Evolutionary conservation across 768 basidiomycete genomes (phyloP), one percentile per base, ranked within the genome.

Genomic region (Lactarius deliciosus): DNA sequence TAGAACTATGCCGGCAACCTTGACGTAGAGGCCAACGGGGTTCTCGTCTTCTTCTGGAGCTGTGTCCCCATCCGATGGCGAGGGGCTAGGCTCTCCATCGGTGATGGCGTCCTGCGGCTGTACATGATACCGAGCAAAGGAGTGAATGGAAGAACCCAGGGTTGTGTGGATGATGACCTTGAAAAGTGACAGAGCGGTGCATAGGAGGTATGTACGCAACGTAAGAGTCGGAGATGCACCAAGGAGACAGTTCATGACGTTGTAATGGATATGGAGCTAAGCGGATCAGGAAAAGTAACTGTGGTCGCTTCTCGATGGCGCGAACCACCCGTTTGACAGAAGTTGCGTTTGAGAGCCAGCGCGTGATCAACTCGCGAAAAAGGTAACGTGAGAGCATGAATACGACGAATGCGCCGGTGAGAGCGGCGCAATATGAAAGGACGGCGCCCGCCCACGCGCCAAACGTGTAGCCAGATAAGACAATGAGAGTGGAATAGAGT

Each of bases 181-280:
- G 85, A 92, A 86, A 62, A 96, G 82, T 64, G 90, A 90, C 63
- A 94, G 81, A 16, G 88, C 88, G 28, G 95, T 94, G 80, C 91
- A 89, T 59, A 85, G 74, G 47, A 86, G 85, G 79, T 94, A 94
- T 30, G 91, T 92, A 69, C 82, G 81, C 69, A 95, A 81, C 5
- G 88, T 88, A 71, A 96, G 85, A 7, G 89, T 86, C 38, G 88
- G 88, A n/a, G 91, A 87, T 2, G 92, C 91, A 9, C 95, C 94
- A 57, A 97, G 84, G 57, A 97, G 86, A 73, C 90, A 92, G 79
- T 96, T 97, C 87, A 96, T 92, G 73, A 96, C 91, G 78, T 96
- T 96, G 80, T 91, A 93, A 0, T n/a, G 90, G 92, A 74, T 94
- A 93, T 4, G 92, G 92, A n/a, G 91, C 94, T 63, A 95, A 82